These are phyloP conservation scores for Rhynchospora pubera DNA, from an alignment of 176 grass and related monocot species.

Conservation along the genomic window DNA sequence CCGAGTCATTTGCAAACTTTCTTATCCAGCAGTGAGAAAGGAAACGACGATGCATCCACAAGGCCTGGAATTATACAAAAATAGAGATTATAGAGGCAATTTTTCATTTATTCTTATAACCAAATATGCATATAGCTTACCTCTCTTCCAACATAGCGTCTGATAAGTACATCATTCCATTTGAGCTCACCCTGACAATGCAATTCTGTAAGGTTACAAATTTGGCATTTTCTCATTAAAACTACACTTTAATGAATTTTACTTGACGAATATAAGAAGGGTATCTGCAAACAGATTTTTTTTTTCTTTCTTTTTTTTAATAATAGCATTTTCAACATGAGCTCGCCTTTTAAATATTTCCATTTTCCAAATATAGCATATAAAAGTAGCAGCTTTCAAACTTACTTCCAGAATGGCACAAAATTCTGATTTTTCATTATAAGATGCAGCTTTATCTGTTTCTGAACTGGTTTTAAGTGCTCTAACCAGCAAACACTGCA, in stretches of 20 bases:
- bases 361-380: neutral
- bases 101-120: constrained; percentile 1
- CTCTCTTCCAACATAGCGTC: constrained; percentile 74
- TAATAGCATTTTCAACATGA: neutral
- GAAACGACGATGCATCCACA: constrained; percentile 84
- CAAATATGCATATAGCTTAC: constrained; percentile 25
- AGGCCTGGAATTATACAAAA: constrained; percentile 30
- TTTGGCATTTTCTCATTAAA: constrained; percentile 17
- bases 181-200: constrained; percentile 59
- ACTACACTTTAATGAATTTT: neutral
- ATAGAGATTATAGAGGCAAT: neutral
- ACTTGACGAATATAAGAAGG: neutral
- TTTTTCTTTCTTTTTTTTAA: neutral
- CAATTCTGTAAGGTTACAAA: constrained; percentile 8
- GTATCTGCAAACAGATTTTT: neutral
- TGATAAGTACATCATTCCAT: constrained; percentile 75
- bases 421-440: constrained; percentile 27
- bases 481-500: constrained; percentile 54
- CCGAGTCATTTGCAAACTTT: constrained; percentile 25
- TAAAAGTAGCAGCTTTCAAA: neutral
- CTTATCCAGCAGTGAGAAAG: constrained; percentile 62
- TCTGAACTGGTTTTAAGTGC: constrained; percentile 28
- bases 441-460: constrained; percentile 20
- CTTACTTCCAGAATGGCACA: constrained; percentile 45
- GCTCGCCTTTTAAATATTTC: neutral